Evolutionary conservation across 352 stramenopile species (phyloP), one percentile per base, ranked within the genome.

Genomic region (Elongisporangium anandrum): DNA sequence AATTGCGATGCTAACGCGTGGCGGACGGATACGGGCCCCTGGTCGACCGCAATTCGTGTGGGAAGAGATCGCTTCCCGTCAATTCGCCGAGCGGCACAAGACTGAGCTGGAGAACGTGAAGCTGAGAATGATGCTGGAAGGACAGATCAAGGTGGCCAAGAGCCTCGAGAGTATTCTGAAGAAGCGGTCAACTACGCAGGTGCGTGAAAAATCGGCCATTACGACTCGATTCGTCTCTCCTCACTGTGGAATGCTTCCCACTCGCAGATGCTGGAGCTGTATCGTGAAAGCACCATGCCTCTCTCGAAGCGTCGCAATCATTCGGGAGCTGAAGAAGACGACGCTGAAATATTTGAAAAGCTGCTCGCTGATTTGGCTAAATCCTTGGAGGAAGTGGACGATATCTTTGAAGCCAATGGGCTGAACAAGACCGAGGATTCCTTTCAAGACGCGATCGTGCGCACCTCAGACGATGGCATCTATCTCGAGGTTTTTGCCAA

Each of bases 391-490:
- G 75, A 85, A 48, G 65, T 85, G 50, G 75, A 85, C 47, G 57
- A 59, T 7, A 72, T 80, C 16, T 81, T 85, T 23, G 70, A 85
- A 50, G 69, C 73, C 10, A 82, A 74, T 48, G 75, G 73, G 0
- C 70, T 85, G 23, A 69, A 66, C 19, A 65, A 62, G 21, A 79
- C 80, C 69, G 69, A 83, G 26, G 79, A 73, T 15, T 65, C 73
- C 17, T 80, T 81, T 50, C 66, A 68, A 10, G 72, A 81, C 29
- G 73, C 73, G 10, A 69, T 81, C 64, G 54, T 86, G 26, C 73
- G 75, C 16, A 63, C 29, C 13, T 12, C 29, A 61, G 34, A 73
- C 82, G 66, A 60, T 45, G 60, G 60, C 54, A 58, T 61, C 12
- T 70, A 63, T 52, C 49, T 75, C 13, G 72, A 75, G 6, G 53